These are phyloP conservation scores for Penicillium angulare DNA, from an alignment of 495 filamentous ascomycete species.

Conservation along the genomic window DNA sequence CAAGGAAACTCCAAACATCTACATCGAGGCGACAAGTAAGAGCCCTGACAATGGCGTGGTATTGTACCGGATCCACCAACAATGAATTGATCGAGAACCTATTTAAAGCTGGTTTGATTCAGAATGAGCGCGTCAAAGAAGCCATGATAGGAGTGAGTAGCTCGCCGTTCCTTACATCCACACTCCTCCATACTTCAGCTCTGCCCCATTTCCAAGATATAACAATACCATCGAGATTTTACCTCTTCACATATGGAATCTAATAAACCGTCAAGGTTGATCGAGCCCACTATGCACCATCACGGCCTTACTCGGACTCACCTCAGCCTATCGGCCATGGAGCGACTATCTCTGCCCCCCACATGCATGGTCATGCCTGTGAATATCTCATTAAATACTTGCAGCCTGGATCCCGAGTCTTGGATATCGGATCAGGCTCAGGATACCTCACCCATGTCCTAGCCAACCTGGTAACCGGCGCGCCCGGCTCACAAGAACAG, in stretches of 20 bases:
- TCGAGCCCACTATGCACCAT: constrained; percentile 74
- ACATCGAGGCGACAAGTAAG: constrained; percentile 23
- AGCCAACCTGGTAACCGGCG: constrained; percentile 68
- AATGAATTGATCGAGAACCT: constrained; percentile 77
- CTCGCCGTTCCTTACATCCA: not conserved
- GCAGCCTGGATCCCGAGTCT: constrained; percentile 53
- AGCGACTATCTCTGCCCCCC: constrained; percentile 93
- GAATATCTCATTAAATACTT: constrained; percentile 67
- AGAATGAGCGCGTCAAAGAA: constrained; percentile 61
- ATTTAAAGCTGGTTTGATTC: constrained; percentile 68
- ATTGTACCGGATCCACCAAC: constrained; percentile 77
- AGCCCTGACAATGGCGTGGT: constrained; percentile 78
- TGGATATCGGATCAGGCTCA: constrained; percentile 88
- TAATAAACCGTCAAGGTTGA: constrained; percentile 63
- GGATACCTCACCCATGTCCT: constrained; percentile 92
- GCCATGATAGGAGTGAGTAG: constrained; percentile 72
- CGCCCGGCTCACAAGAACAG: constrained; percentile 19
- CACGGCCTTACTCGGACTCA: constrained; percentile 81
- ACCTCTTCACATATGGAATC: not conserved
- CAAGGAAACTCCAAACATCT: not conserved
- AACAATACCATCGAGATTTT: not conserved
- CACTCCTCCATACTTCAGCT: not conserved
- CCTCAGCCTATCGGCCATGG: constrained; percentile 84
- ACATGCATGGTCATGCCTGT: constrained; percentile 88
- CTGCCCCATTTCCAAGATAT: not conserved